A percentile compares a stretch with the other conserved stretches of the same genome.
phyloP scores from a whole-genome alignment of 2,329 filamentous ascomycete genomes.

The Penicillium paneum region DNA sequence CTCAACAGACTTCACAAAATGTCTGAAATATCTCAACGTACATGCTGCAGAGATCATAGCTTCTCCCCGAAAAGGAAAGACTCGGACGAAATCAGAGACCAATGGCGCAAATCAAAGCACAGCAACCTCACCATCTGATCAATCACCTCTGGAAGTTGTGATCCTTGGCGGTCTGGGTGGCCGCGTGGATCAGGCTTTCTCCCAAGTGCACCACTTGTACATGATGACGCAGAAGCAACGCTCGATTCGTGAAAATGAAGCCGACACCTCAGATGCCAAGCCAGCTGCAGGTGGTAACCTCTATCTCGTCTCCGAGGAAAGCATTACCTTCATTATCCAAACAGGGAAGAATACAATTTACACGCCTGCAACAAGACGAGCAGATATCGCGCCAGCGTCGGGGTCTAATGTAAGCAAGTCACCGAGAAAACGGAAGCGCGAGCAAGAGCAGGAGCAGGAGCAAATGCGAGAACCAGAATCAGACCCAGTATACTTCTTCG shows the following conservation, averaged over 20 bases:
- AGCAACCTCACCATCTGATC: neutral
- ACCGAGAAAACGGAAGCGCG: conserved; percentile 9
- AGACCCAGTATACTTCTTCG: conserved; percentile 53
- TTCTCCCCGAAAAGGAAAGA: conserved; percentile 12
- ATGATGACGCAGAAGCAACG: conserved; percentile 43
- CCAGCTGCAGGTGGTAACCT: conserved; percentile 52
- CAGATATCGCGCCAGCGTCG: conserved; percentile 1
- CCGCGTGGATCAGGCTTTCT: conserved; percentile 87
- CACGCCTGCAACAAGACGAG: conserved; percentile 49
- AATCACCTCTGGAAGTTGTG: conserved; percentile 59
- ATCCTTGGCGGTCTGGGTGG: conserved; percentile 82
- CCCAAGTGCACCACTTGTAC: conserved; percentile 81
- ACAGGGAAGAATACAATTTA: conserved; percentile 65
- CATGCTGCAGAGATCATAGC: conserved; percentile 28
- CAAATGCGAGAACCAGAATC: neutral
- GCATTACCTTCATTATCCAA: conserved; percentile 77
- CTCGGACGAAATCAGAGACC: conserved; percentile 3
- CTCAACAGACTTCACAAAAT: conserved; percentile 89
- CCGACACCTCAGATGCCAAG: neutral
- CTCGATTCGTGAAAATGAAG: conserved; percentile 8
- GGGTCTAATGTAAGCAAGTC: neutral
- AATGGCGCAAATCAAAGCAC: neutral
- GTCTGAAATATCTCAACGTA: conserved; percentile 58
- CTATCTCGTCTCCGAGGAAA: conserved; percentile 77
- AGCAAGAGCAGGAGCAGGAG: neutral